Evolutionary conservation across 306 rosid genomes (phyloP).

Genomic region (Trifolium dubium): DNA sequence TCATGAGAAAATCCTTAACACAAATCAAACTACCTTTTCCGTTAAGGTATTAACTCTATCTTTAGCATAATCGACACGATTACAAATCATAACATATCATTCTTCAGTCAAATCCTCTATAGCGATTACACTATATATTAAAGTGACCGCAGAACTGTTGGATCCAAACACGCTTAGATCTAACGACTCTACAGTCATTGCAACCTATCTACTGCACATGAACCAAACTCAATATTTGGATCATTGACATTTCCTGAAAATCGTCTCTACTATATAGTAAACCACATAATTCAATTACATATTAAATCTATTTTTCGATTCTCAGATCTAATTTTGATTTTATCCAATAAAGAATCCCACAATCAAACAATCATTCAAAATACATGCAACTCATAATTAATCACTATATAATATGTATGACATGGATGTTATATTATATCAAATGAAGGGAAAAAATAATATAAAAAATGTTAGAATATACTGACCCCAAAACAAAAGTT

Average conservation of each 20-base stretch:
- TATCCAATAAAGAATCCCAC: slow-evolving; percentile 2
- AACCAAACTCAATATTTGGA: background rate
- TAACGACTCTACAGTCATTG: background rate
- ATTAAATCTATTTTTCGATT: background rate
- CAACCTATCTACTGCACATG: background rate
- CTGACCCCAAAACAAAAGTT: slow-evolving; percentile 86
- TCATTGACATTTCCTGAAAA: background rate
- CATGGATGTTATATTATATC: slow-evolving; percentile 5
- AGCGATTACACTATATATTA: background rate
- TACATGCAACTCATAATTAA: slow-evolving; percentile 14
- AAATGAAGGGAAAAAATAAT: background rate
- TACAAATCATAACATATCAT: background rate
- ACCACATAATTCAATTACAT: background rate
- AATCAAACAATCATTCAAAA: background rate
- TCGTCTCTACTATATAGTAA: background rate
- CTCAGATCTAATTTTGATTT: background rate
- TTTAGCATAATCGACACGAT: background rate
- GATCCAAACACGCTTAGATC: background rate
- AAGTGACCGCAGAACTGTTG: background rate
- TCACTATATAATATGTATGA: slow-evolving; percentile 11
- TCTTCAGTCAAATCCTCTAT: background rate
- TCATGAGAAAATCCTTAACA: slow-evolving; percentile 17
- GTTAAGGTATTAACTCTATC: background rate
- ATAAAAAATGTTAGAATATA: slow-evolving; percentile 26
- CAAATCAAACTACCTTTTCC: slow-evolving; percentile 19